Base-by-base conservation (phyloP, 306 rosid species). In the Inga oerstediana region DNA sequence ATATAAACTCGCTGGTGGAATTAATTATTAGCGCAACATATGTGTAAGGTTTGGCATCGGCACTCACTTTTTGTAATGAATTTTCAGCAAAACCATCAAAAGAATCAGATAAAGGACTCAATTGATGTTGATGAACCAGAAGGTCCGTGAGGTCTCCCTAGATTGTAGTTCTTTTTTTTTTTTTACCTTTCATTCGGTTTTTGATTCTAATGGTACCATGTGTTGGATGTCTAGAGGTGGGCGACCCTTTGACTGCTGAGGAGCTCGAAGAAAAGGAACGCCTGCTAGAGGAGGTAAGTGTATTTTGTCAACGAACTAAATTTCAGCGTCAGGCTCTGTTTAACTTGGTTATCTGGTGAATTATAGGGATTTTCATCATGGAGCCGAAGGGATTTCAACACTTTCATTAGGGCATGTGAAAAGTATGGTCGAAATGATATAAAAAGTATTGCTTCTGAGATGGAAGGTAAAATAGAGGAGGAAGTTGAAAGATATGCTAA, bases 401-500 rank as follows among this genome's bases (percentile, higher is more conserved):
- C 98, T 68, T 96, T 96, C 87, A 89, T 94, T 66, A 96, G 98
- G 89, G 99, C 98, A 73, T 96, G 99, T 84, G 99, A 96, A 89
- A 96, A 92, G 87, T 96, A 96, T 89, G 99, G 99, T 68, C 92
- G 99, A 80, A 87, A 85, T 80, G 99, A 96, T 84, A 92, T 93
- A 24, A 92, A 83, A 82, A 85, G 89, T 82, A 92, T 93, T 84
- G 97, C 96, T 80, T 89, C 93, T 27, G 99, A 96, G 86, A 92
- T 96, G 99, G 99, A 96, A 80, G 99, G 98, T 44, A 96, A 94
- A 92, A 87, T 94, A 43, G 97, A 92, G 68, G 98, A 90, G 83
- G 99, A 96, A 85, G 99, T 96, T 81, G 99, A 94, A 87, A 91
- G 98, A 94, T 96, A 96, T 39, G 92, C 99, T 9, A 86, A 85